These are phyloP conservation scores for Dentipellis fragilis DNA, from an alignment of 768 basidiomycete genomes.

Conservation along the genomic window DNA sequence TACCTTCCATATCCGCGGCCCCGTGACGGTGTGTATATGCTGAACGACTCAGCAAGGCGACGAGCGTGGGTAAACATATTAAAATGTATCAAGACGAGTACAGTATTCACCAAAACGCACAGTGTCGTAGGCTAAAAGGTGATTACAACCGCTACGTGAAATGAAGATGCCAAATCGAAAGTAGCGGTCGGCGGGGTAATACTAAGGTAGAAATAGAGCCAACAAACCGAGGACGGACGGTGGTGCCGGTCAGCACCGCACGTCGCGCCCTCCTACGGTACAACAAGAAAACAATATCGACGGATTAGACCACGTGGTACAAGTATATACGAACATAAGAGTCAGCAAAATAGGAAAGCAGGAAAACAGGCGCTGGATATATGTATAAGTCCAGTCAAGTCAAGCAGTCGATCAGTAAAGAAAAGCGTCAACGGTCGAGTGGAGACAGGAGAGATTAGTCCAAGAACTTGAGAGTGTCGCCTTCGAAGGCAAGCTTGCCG, in stretches of 20 bases:
- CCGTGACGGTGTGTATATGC: too few species aligned
- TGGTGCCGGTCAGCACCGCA: neutral
- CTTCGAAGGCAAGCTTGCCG: constrained; percentile 21
- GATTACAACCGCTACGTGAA: too few species aligned
- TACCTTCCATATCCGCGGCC: too few species aligned
- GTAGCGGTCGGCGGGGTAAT: too few species aligned
- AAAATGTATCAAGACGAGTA: too few species aligned
- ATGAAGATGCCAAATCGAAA: too few species aligned
- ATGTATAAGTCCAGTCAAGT: neutral
- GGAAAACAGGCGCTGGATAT: too few species aligned
- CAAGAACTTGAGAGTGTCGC: constrained; percentile 21
- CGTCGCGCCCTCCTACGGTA: neutral
- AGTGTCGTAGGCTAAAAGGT: too few species aligned
- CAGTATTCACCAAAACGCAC: too few species aligned
- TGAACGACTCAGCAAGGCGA: too few species aligned
- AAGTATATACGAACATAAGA: neutral
- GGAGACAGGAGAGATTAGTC: neutral
- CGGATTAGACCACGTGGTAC: neutral
- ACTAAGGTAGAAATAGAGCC: too few species aligned
- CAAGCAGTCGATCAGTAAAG: neutral
- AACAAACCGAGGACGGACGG: neutral
- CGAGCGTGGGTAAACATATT: too few species aligned
- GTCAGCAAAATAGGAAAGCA: neutral
- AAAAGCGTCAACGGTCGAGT: neutral
- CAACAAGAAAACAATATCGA: neutral